Percentiles rank a stretch among this genome's conserved stretches.
Conservation (phyloP, 2,329 filamentous ascomycete genomes). For the Diaporthe humulicola region DNA sequence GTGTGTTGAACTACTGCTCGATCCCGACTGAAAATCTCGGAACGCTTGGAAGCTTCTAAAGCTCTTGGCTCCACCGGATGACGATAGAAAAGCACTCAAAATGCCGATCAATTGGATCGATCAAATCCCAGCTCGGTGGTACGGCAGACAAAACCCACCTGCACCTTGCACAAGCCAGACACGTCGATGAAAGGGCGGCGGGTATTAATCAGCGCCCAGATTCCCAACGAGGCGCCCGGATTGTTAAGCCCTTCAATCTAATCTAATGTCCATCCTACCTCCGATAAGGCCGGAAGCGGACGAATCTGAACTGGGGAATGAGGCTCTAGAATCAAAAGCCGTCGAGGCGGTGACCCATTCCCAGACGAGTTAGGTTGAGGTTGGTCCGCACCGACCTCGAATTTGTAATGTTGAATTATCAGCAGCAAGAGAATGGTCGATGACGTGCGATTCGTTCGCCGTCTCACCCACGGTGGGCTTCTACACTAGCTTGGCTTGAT, state of each 20-base stretch:
- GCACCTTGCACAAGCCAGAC: neutral
- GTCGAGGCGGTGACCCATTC: neutral
- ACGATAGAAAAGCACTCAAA: neutral
- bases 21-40: conserved; percentile 21
- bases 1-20: neutral
- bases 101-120: conserved; percentile 15
- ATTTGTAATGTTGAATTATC: conserved; percentile 15
- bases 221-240: neutral
- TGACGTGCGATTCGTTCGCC: conserved; percentile 20
- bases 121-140: neutral
- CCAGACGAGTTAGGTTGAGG: conserved; percentile 6
- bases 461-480: neutral
- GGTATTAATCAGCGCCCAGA: conserved; percentile 27
- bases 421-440: neutral
- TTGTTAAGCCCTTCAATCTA: conserved; percentile 8
- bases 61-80: conserved; percentile 13
- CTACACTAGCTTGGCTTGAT: neutral
- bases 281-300: conserved; percentile 18
- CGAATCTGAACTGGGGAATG: conserved; percentile 1
- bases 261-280: conserved; percentile 23
- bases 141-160: neutral
- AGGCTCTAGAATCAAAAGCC: neutral
- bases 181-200: neutral
- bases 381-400: neutral
- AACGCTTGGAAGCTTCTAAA: conserved; percentile 1